Conservation (phyloP, 2,329 filamentous ascomycete species). For the Helicocarpus griseus region DNA sequence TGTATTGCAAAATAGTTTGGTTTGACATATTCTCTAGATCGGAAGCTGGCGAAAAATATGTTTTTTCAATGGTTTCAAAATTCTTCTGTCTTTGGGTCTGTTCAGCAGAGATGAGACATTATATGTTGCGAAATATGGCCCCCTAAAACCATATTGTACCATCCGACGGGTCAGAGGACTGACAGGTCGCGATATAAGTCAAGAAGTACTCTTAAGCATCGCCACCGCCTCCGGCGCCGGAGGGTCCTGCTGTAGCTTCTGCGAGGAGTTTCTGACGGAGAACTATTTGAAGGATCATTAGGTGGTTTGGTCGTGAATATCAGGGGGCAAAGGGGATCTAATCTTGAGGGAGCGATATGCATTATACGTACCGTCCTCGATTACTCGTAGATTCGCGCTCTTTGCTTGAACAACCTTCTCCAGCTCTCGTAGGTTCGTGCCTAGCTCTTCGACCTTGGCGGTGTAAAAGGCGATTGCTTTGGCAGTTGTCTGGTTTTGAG, state of each 20-base stretch:
- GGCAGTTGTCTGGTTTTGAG: slow-evolving; percentile 35
- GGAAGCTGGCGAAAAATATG: no score
- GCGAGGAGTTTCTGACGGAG: slow-evolving; percentile 44
- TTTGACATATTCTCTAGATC: no score
- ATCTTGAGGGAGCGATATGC: no score
- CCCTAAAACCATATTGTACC: not conserved
- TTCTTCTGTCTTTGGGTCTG: no score
- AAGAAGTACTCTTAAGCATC: slow-evolving; percentile 3
- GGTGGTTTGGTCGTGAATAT: not conserved
- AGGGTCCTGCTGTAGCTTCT: slow-evolving; percentile 27
- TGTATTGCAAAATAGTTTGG: no score
- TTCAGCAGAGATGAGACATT: no score
- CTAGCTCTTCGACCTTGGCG: slow-evolving; percentile 57
- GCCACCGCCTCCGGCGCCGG: slow-evolving; percentile 18
- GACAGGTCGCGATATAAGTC: not conserved
- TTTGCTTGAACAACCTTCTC: slow-evolving; percentile 65
- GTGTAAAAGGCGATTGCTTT: slow-evolving; percentile 60
- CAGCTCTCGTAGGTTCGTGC: slow-evolving; percentile 55
- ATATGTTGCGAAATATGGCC: not conserved
- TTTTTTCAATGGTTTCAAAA: no score
- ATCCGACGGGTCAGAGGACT: no score
- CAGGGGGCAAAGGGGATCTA: no score
- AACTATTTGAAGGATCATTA: slow-evolving; percentile 23
- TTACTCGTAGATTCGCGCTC: slow-evolving; percentile 70
- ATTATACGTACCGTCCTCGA: slow-evolving; percentile 73